Percentiles rank a stretch among this genome's conserved stretches.
These are phyloP conservation scores for Ophiostoma sp. DNA, from an alignment of 2,329 filamentous ascomycete species.

Conservation along the genomic window DNA sequence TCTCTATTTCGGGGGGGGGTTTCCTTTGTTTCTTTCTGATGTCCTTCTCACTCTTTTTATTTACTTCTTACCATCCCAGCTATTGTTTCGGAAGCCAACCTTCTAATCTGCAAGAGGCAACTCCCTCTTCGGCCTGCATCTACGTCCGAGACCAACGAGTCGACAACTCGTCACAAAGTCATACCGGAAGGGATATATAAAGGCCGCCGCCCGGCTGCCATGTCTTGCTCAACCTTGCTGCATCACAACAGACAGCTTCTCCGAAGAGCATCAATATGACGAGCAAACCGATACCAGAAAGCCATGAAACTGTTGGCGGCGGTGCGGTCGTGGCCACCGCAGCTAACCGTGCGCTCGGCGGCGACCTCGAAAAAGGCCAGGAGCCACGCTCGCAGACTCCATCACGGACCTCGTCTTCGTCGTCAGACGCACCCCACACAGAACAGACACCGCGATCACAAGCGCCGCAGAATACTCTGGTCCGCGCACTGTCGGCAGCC, in stretches of 20 bases:
- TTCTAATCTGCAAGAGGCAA: not conserved
- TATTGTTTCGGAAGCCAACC: too few relatives aligned
- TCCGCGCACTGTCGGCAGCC: conserved; percentile 11
- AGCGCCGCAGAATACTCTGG: not conserved
- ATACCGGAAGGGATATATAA: not conserved
- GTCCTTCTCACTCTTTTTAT: not conserved
- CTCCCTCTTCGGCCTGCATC: not conserved
- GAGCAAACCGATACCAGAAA: not conserved
- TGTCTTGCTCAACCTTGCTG: not conserved
- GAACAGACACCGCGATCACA: not conserved
- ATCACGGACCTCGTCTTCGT: not conserved
- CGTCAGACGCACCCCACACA: not conserved
- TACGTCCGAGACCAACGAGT: not conserved
- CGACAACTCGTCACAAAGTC: not conserved
- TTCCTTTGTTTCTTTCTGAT: not conserved
- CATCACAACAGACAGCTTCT: not conserved
- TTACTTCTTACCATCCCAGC: too few relatives aligned
- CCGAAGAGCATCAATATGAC: not conserved
- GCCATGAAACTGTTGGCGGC: not conserved
- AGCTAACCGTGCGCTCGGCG: not conserved
- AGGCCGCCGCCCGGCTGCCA: not conserved
- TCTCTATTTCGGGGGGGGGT: too few relatives aligned
- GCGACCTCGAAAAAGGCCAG: conserved; percentile 2
- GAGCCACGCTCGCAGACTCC: not conserved
- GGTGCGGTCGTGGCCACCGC: not conserved